These are phyloP conservation scores for Aspergillus thermomutatus DNA, from an alignment of 2,329 filamentous ascomycete species.

Conservation along the genomic window DNA sequence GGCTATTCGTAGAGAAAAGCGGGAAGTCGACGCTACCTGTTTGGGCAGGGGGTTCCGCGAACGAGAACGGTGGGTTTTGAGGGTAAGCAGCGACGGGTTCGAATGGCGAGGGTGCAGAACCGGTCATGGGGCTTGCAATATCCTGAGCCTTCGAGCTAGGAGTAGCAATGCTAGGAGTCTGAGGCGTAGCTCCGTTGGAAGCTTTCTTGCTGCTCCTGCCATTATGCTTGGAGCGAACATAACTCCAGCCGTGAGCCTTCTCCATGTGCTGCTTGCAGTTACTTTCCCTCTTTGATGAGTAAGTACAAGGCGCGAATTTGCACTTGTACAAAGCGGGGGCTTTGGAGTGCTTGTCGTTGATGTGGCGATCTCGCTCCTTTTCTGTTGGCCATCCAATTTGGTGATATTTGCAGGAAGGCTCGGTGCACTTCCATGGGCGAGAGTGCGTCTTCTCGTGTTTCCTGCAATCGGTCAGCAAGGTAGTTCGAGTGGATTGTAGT, in stretches of 20 bases:
- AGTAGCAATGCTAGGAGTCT: slow-evolving; percentile 62
- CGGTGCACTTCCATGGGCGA: slow-evolving; percentile 89
- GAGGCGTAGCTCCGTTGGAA: slow-evolving; percentile 52
- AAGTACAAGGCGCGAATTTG: slow-evolving; percentile 76
- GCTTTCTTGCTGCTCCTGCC: slow-evolving; percentile 57
- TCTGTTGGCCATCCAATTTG: slow-evolving; percentile 92
- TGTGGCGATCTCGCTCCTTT: slow-evolving; percentile 93
- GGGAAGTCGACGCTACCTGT: slow-evolving; percentile 23
- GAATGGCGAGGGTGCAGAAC: slow-evolving; percentile 26
- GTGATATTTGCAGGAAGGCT: slow-evolving; percentile 82
- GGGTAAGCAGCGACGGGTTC: slow-evolving; percentile 12
- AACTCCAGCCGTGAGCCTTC: slow-evolving; percentile 89
- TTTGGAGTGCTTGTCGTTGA: slow-evolving; percentile 90
- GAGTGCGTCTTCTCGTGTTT: slow-evolving; percentile 99
- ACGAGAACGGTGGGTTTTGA: slow-evolving; percentile 21
- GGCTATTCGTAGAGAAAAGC: slow-evolving; percentile 20
- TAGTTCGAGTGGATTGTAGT: neutral
- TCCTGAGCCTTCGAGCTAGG: slow-evolving; percentile 55
- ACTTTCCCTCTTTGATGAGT: slow-evolving; percentile 91
- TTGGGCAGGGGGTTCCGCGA: slow-evolving; percentile 24
- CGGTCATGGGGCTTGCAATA: slow-evolving; percentile 48
- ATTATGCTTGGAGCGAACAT: slow-evolving; percentile 88
- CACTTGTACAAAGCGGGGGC: slow-evolving; percentile 81
- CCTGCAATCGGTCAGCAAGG: slow-evolving; percentile 21
- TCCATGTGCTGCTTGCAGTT: slow-evolving; percentile 99